A percentile compares a stretch with the other conserved stretches of the same genome.
These are phyloP conservation scores for Balamuthia mandrillaris DNA, from an alignment of 208 protist species.

Conservation along the genomic window DNA sequence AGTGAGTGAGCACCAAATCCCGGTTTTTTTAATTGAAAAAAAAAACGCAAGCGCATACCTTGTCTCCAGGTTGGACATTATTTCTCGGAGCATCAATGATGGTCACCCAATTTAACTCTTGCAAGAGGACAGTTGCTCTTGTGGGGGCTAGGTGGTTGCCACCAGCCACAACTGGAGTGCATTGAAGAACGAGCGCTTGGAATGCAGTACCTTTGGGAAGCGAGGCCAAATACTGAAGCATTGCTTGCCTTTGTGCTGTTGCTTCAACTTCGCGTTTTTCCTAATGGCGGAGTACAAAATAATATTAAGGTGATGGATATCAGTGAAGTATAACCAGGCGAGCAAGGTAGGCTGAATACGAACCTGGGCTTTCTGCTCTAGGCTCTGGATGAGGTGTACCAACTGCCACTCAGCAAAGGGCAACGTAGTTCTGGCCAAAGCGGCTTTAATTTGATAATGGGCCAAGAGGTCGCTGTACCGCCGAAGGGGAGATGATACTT, in stretches of 20 bases:
- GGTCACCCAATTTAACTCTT: neutral
- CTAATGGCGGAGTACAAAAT: neutral
- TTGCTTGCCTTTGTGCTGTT: neutral
- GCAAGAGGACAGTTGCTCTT: neutral
- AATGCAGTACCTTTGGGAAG: neutral
- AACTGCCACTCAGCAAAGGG: constrained; percentile 9
- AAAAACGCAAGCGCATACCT: too few species aligned
- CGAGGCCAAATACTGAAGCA: neutral
- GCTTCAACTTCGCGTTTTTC: neutral
- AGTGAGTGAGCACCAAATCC: too few species aligned
- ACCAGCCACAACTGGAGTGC: neutral
- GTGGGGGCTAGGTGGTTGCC: neutral
- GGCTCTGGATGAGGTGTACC: neutral
- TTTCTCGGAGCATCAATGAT: too few species aligned
- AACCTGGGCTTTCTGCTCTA: neutral
- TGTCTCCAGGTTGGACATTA: too few species aligned
- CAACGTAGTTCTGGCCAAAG: neutral
- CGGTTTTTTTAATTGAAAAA: too few species aligned
- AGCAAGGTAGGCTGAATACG: neutral
- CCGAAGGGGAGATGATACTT: neutral
- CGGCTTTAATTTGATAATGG: constrained; percentile 24
- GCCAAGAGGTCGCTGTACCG: constrained; percentile 17
- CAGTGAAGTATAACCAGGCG: neutral
- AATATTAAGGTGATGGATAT: neutral
- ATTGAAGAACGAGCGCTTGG: neutral